Conservation (phyloP, 306 rosid species). For the Lagenaria siceraria region DNA sequence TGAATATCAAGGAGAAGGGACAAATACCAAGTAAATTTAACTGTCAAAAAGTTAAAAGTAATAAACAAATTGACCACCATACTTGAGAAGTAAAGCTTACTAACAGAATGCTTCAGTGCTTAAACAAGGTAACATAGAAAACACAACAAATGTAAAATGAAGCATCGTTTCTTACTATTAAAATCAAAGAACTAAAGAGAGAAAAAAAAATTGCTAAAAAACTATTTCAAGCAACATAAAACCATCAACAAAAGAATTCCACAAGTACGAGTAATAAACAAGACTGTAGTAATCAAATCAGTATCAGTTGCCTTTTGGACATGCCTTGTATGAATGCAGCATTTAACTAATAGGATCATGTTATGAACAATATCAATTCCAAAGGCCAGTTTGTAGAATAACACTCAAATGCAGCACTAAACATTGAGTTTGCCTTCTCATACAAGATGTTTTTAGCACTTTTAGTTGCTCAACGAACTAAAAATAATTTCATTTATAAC, state of each 20-base stretch:
- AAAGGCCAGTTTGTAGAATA: neutral
- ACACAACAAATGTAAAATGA: neutral
- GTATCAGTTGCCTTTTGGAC: neutral
- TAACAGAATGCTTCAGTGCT: neutral
- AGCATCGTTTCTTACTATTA: neutral
- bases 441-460: neutral
- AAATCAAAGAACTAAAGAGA: neutral
- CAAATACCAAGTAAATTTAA: slow-evolving; percentile 14
- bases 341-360: neutral
- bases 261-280: neutral
- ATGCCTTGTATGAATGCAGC: neutral
- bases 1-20: slow-evolving; percentile 11
- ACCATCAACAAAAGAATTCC: neutral
- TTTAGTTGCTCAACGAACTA: neutral
- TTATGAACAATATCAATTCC: neutral
- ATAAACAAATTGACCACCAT: neutral
- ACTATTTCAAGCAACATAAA: neutral
- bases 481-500: neutral
- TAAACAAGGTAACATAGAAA: neutral
- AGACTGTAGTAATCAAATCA: neutral
- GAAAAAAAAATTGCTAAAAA: neutral
- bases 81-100: neutral
- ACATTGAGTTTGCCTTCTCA: neutral
- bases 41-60: neutral
- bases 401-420: neutral